phyloP scores from a whole-genome alignment of 768 basidiomycete species.

The Gymnopilus junonius region DNA sequence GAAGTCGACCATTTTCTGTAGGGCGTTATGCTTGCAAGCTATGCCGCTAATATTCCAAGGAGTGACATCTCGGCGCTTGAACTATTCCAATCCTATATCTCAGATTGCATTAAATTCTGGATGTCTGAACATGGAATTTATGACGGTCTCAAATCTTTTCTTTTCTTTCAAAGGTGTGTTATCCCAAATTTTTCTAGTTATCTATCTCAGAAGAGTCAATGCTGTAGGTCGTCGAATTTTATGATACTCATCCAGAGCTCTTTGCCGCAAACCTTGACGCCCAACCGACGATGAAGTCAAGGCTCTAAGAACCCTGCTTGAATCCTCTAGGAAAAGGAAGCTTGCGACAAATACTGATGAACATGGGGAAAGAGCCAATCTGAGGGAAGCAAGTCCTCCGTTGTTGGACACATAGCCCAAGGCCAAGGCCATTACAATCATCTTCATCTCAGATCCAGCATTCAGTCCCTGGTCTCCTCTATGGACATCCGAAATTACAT shows the following conservation, averaged over 20 bases:
- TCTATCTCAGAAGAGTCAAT: background rate
- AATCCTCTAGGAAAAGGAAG: background rate
- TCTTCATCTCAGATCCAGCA: background rate
- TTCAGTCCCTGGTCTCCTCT: background rate
- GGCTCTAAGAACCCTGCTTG: background rate
- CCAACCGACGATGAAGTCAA: background rate
- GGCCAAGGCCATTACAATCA: background rate
- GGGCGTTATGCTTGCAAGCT: constrained; percentile 1
- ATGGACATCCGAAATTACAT: constrained; percentile 1
- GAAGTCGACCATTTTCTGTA: background rate
- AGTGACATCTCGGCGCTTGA: background rate
- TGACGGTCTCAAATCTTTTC: background rate
- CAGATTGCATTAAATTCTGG: constrained; percentile 3
- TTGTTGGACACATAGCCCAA: background rate
- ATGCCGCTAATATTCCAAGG: background rate
- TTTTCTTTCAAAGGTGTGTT: background rate
- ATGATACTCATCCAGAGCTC: background rate
- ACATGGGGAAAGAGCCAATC: background rate
- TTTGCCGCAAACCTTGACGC: background rate
- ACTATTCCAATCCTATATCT: background rate
- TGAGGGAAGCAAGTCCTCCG: background rate
- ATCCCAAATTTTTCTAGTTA: background rate
- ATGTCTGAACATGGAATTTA: constrained; percentile 6
- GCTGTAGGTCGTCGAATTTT: background rate
- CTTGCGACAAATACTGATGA: background rate